These are phyloP conservation scores for Trichoderma citrinoviride DNA, from an alignment of 2,329 filamentous ascomycete species.

Conservation along the genomic window DNA sequence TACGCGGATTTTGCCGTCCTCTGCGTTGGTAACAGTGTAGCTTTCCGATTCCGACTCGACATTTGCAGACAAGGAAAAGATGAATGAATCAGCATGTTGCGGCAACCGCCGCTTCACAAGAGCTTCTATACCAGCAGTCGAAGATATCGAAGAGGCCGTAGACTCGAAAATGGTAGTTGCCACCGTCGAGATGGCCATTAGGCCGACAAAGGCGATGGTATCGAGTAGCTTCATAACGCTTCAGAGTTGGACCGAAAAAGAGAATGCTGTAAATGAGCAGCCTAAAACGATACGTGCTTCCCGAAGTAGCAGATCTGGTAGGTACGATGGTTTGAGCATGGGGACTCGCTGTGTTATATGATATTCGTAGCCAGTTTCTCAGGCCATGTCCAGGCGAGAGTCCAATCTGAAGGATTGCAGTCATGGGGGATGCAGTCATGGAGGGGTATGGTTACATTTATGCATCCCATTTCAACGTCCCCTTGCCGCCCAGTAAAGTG, in stretches of 20 bases:
- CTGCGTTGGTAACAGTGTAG: constrained; percentile 17
- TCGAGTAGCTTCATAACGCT: background rate
- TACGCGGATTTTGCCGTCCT: constrained; percentile 22
- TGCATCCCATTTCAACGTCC: too few relatives aligned
- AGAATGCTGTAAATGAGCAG: too few relatives aligned
- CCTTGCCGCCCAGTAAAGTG: too few relatives aligned
- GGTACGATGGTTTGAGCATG: too few relatives aligned
- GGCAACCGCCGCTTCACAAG: constrained; percentile 23
- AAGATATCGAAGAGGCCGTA: background rate
- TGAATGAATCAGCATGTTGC: constrained; percentile 21
- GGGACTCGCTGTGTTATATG: too few relatives aligned
- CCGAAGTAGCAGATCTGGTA: too few relatives aligned
- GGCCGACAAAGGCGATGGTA: background rate
- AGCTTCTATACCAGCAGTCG: constrained; percentile 16
- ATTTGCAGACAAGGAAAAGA: constrained; percentile 2
- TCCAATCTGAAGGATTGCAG: too few relatives aligned
- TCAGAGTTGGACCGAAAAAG: background rate
- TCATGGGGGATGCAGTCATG: too few relatives aligned
- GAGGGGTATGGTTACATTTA: too few relatives aligned
- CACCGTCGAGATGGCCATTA: background rate
- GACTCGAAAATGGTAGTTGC: background rate
- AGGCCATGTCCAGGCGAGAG: too few relatives aligned
- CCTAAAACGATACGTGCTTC: too few relatives aligned
- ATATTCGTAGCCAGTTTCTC: too few relatives aligned
- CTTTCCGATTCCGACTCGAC: background rate